These are phyloP conservation scores for Gossypium sturtianum DNA, from an alignment of 345 rosid species.

Conservation along the genomic window DNA sequence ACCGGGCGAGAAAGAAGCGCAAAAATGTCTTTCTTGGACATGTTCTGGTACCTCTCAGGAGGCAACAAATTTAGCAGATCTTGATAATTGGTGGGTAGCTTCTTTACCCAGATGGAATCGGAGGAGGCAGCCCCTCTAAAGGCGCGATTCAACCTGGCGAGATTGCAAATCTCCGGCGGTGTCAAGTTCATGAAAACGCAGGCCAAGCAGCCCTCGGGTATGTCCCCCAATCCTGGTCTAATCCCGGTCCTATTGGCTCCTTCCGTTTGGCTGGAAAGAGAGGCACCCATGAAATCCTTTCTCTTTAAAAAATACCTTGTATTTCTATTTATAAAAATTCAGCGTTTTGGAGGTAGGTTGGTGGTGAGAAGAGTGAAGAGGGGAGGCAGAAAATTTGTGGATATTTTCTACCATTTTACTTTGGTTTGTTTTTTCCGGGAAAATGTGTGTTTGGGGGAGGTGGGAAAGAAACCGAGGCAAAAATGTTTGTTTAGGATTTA, in stretches of 20 bases:
- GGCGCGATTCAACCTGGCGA: conserved; percentile 70
- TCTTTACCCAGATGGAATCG: conserved; percentile 84
- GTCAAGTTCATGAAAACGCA: conserved; percentile 72
- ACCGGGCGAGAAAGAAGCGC: conserved; percentile 78
- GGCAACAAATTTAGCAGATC: conserved; percentile 84
- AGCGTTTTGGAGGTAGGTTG: not conserved
- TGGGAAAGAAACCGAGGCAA: not conserved
- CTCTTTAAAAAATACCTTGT: not conserved
- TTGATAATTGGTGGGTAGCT: conserved; percentile 73
- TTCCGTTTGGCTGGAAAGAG: conserved; percentile 71
- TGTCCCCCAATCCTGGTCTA: conserved; percentile 80
- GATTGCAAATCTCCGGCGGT: conserved; percentile 97
- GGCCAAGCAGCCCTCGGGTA: conserved; percentile 92
- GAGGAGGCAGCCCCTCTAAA: conserved; percentile 93
- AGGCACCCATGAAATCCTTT: conserved; percentile 56
- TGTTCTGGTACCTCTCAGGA: conserved; percentile 50
- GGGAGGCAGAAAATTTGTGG: not conserved
- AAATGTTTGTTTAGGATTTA: not conserved
- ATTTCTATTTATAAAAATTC: not conserved
- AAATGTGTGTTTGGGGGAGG: not conserved
- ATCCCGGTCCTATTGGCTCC: conserved; percentile 38
- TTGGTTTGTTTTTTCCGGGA: conserved; percentile 13
- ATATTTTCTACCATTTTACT: not conserved
- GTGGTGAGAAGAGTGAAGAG: not conserved
- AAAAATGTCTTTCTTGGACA: conserved; percentile 74